These are phyloP conservation scores for Ogataea henricii DNA, from an alignment of 805 yeast genomes.

Conservation along the genomic window DNA sequence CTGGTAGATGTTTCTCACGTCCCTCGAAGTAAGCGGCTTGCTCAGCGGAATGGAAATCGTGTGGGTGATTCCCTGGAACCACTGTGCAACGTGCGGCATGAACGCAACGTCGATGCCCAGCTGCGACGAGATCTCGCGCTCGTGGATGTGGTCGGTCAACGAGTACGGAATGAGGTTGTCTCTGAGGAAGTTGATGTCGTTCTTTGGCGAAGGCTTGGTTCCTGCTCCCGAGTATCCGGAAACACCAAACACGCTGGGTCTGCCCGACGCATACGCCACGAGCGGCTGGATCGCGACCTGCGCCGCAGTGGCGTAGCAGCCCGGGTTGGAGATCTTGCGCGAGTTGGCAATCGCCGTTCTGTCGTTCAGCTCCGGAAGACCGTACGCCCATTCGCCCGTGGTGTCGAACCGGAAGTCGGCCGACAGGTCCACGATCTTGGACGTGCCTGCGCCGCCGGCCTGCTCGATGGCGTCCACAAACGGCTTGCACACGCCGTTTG, in stretches of 20 bases:
- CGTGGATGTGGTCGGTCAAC: conserved; percentile 95
- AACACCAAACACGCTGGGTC: conserved; percentile 89
- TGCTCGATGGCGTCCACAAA: conserved; percentile 79
- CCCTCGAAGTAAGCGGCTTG: conserved; percentile 71
- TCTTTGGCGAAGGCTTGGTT: conserved; percentile 96
- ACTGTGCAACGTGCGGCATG: conserved; percentile 96
- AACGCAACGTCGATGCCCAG: conserved; percentile 82
- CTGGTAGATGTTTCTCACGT: conserved; percentile 80
- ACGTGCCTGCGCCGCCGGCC: conserved; percentile 54
- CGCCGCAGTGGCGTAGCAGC: conserved; percentile 99
- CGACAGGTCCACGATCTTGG: conserved; percentile 86
- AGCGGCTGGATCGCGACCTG: conserved; percentile 91
- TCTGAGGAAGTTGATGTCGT: conserved; percentile 71
- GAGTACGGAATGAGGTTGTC: conserved; percentile 94
- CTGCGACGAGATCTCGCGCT: conserved; percentile 83
- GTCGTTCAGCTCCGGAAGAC: conserved; percentile 87
- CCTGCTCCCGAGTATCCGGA: conserved; percentile 99
- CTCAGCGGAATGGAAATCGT: conserved; percentile 89
- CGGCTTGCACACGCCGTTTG: conserved; percentile 94
- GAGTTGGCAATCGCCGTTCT: conserved; percentile 70
- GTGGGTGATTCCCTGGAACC: conserved; percentile 98
- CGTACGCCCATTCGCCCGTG: conserved; percentile 87
- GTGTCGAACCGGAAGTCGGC: conserved; percentile 96
- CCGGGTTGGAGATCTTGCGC: conserved; percentile 90
- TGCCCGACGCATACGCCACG: conserved; percentile 62